These are phyloP conservation scores for Myriosclerotinia duriaeana DNA, from an alignment of 2,329 filamentous ascomycete genomes.

Conservation along the genomic window DNA sequence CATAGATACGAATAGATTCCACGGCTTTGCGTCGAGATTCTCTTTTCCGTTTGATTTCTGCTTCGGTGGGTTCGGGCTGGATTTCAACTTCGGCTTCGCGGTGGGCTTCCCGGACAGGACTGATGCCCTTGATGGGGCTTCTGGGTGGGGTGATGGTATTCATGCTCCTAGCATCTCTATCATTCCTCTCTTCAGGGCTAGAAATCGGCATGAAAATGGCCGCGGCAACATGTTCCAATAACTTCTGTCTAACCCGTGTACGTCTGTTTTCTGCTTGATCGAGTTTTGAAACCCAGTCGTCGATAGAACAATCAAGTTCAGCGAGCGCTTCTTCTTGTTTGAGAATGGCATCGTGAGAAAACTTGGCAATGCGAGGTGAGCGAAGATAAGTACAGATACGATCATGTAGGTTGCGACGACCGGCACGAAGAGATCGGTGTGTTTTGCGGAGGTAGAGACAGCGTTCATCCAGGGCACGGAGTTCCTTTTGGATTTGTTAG, in stretches of 20 bases:
- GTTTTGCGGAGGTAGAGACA: slow-evolving; percentile 77
- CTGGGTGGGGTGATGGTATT: slow-evolving; percentile 33
- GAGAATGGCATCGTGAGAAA: slow-evolving; percentile 72
- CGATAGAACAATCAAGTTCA: slow-evolving; percentile 74
- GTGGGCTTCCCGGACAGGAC: not conserved
- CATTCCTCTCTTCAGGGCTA: too few relatives aligned
- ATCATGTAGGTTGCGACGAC: slow-evolving; percentile 72
- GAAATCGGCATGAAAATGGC: slow-evolving; percentile 50
- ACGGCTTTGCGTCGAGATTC: slow-evolving; percentile 45
- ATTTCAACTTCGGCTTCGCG: not conserved
- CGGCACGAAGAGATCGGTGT: slow-evolving; percentile 71
- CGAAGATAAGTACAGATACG: slow-evolving; percentile 77
- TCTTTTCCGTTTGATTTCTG: slow-evolving; percentile 21
- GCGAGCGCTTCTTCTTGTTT: slow-evolving; percentile 78
- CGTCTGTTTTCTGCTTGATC: slow-evolving; percentile 77
- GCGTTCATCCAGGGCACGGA: slow-evolving; percentile 72
- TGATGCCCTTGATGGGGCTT: slow-evolving; percentile 47
- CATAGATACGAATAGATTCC: slow-evolving; percentile 68
- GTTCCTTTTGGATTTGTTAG: slow-evolving; percentile 55
- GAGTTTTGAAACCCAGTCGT: slow-evolving; percentile 78
- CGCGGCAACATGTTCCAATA: slow-evolving; percentile 78
- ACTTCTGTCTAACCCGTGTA: slow-evolving; percentile 72
- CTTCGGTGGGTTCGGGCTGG: not conserved
- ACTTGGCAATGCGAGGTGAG: slow-evolving; percentile 66
- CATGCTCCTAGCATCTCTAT: not conserved